phyloP scores from a whole-genome alignment of 163 green algal genomes.

The Chlorella variabilis region DNA sequence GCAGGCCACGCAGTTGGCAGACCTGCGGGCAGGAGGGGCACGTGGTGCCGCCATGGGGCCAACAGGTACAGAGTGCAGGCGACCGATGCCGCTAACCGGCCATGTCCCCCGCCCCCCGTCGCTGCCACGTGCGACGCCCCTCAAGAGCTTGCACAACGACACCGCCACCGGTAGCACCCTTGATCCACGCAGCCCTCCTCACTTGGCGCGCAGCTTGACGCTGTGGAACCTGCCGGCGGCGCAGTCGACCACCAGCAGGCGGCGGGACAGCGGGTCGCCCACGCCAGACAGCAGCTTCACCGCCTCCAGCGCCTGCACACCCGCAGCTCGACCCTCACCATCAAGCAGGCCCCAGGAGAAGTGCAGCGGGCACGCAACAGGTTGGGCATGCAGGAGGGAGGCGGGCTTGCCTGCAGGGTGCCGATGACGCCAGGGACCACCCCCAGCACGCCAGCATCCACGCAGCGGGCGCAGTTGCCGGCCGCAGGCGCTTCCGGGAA shows the following conservation, averaged over 20 bases:
- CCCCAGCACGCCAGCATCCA: slow-evolving; percentile 93
- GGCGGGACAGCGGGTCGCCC: slow-evolving; percentile 63
- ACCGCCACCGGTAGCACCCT: too few relatives aligned
- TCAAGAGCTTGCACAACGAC: too few relatives aligned
- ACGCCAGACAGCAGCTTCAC: slow-evolving; percentile 88
- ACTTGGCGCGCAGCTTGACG: slow-evolving; percentile 81
- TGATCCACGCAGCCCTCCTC: too few relatives aligned
- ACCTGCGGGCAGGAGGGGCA: slow-evolving; percentile 33
- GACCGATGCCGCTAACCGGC: too few relatives aligned
- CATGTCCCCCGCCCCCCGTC: too few relatives aligned
- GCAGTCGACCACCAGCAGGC: slow-evolving; percentile 85
- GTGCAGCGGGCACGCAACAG: too few relatives aligned
- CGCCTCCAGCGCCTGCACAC: slow-evolving; percentile 82
- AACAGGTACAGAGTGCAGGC: too few relatives aligned
- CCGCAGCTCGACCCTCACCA: too few relatives aligned
- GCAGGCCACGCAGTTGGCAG: slow-evolving; percentile 75
- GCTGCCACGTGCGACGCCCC: too few relatives aligned
- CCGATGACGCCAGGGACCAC: slow-evolving; percentile 95
- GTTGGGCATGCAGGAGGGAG: slow-evolving; percentile 21
- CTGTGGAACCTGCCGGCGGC: slow-evolving; percentile 67
- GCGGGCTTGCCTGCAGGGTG: slow-evolving; percentile 74
- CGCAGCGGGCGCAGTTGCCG: slow-evolving; percentile 86
- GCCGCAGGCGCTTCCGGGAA: slow-evolving; percentile 84
- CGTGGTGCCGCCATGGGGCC: too few relatives aligned
- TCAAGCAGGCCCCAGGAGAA: too few relatives aligned